Base-by-base conservation (phyloP, 768 basidiomycete genomes). In the Phaffia australis region DNA sequence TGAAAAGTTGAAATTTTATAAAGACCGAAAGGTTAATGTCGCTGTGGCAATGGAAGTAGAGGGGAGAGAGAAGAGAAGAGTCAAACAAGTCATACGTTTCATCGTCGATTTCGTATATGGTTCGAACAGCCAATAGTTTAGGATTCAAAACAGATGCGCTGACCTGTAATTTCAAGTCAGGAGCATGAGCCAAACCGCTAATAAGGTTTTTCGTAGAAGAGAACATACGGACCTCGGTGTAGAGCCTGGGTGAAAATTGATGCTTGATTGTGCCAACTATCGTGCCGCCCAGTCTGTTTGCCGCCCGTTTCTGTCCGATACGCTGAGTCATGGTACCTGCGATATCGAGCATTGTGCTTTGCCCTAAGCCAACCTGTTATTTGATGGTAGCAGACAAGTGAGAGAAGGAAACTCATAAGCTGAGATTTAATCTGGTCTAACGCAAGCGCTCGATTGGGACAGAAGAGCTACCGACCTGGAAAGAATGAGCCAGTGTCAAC, bases 201-300 rank as follows among this genome's bases (percentile, higher is more conserved):
- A 64, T 80, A 72, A 62, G 69, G 49, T 64, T 54, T 71, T 64
- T 62, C 61, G 70, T 68, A 71, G 65, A 49, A 58, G 63, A 54
- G 56, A 67, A 67, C 55, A 55, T 9, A 56, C 73, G 63, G 14
- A 79, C 79, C 73, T 80, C 77, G 27, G 79, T 73, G 70, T 74
- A 78, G 47, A 81, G 70, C 50, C 83, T 81, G 18, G 87, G 86
- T 32, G 87, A 87, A 72, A 83, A 84, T 71, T 88, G 87, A 75
- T 90, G 86, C 65, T 81, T 82, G 57, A 92, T 75, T 1, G 88
- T 88, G 48, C 87, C 87, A 29, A 83, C 73, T 49, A 91, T 73
- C 65, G 80, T 81, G 19, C 79, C 79, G 14, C 75, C 79, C 0
- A 65, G 58, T 18, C 32, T 58, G 32, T 57, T 42, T 29, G 51